Percentiles rank a stretch among this genome's conserved stretches.
phyloP scores from a whole-genome alignment of 208 protist species.

The Leishmania arabica region DNA sequence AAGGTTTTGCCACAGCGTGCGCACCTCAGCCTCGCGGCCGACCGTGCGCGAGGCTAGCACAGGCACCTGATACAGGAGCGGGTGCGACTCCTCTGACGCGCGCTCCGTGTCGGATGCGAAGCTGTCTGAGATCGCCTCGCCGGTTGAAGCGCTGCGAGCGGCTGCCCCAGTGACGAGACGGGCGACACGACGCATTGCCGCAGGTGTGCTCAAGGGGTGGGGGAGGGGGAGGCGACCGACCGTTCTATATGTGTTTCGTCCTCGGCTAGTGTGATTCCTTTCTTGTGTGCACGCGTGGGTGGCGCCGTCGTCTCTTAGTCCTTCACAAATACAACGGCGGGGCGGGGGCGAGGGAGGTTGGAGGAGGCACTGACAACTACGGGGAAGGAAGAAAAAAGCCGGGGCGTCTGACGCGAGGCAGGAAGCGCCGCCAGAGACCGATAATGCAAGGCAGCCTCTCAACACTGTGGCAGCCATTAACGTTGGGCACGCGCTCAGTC shows the following conservation, averaged over 20 bases:
- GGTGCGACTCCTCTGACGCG: slow-evolving; percentile 35
- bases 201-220: background rate
- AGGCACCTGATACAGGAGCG: slow-evolving; percentile 79
- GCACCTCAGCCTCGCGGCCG: slow-evolving; percentile 68
- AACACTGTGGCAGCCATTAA: background rate
- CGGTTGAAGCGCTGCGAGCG: slow-evolving; percentile 6
- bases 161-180: slow-evolving; percentile 6
- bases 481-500: background rate
- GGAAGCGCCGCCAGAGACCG: background rate
- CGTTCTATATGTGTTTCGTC: too few relatives aligned
- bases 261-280: background rate
- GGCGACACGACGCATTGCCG: slow-evolving; percentile 18
- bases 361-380: background rate
- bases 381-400: background rate
- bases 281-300: background rate
- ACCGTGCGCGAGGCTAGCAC: slow-evolving; percentile 47
- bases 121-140: slow-evolving; percentile 27
- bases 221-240: background rate
- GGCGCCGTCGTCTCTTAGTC: background rate
- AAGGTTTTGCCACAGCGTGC: slow-evolving; percentile 84
- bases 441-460: background rate
- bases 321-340: background rate
- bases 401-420: background rate
- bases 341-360: background rate
- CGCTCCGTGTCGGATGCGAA: slow-evolving; percentile 9